Percentiles rank a stretch among this genome's conserved stretches.
Conservation (phyloP, 805 yeast genomes). For the Starmerella khaoyaiensis region DNA sequence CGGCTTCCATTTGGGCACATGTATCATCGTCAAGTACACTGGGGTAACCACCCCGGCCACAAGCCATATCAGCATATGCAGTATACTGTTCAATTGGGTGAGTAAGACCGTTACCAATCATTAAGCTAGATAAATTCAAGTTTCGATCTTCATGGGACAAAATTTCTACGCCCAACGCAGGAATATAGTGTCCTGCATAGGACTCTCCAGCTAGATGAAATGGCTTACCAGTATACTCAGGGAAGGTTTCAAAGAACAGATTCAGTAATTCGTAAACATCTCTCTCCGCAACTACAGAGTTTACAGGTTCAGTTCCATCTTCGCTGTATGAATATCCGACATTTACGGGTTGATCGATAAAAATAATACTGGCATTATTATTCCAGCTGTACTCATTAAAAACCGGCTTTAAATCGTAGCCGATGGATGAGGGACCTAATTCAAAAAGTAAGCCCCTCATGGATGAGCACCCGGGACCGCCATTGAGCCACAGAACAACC, state of each 20-base stretch:
- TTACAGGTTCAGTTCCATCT: slow-evolving; percentile 25
- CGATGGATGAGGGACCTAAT: slow-evolving; percentile 78
- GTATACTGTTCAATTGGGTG: slow-evolving; percentile 71
- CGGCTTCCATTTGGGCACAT: slow-evolving; percentile 55
- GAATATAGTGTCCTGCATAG: too few species aligned
- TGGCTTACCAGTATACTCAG: slow-evolving; percentile 40
- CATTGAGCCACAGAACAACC: slow-evolving; percentile 78
- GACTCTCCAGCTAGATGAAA: slow-evolving; percentile 94
- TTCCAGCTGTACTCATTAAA: slow-evolving; percentile 85
- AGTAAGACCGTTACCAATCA: slow-evolving; percentile 90
- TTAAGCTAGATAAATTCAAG: slow-evolving; percentile 61
- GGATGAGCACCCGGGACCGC: slow-evolving; percentile 95
- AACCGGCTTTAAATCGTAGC: slow-evolving; percentile 56
- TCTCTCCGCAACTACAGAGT: slow-evolving; percentile 53
- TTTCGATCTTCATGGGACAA: slow-evolving; percentile 47
- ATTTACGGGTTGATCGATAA: slow-evolving; percentile 88
- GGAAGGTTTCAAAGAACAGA: slow-evolving; percentile 77
- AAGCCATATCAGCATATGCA: slow-evolving; percentile 85
- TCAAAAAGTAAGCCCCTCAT: slow-evolving; percentile 89
- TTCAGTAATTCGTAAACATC: slow-evolving; percentile 82
- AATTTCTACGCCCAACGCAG: slow-evolving; percentile 55
- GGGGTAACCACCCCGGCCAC: slow-evolving; percentile 79
- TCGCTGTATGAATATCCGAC: slow-evolving; percentile 77
- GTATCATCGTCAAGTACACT: slow-evolving; percentile 66
- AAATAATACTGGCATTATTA: slow-evolving; percentile 78